A percentile compares a stretch with the other conserved stretches of the same genome.
These are phyloP conservation scores for Chiua sp. DNA, from an alignment of 1,284 basidiomycete genomes.

Conservation along the genomic window DNA sequence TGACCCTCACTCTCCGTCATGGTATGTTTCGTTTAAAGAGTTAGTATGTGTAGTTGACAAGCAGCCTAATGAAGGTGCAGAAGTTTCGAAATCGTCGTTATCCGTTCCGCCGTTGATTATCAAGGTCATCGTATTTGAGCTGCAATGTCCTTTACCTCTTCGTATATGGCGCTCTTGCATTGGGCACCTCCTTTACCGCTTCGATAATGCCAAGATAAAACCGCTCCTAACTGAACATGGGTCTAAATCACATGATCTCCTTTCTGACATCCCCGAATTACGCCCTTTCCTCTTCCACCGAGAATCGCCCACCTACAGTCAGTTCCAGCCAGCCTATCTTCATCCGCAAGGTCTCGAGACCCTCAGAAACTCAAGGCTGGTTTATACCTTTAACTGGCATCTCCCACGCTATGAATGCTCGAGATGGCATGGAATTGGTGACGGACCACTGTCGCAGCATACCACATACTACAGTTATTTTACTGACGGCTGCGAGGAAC, in stretches of 20 bases:
- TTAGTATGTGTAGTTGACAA: too few species aligned
- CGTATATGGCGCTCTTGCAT: constrained; percentile 10
- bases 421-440: neutral
- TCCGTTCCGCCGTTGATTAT: neutral
- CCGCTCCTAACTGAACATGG: neutral
- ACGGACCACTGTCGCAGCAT: neutral
- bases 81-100: neutral
- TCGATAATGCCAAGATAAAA: neutral
- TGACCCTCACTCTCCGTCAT: neutral
- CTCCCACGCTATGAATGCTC: neutral
- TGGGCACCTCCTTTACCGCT: neutral
- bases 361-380: neutral
- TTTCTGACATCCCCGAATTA: neutral
- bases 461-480: neutral
- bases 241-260: neutral
- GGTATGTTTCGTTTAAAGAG: neutral
- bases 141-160: constrained; percentile 3
- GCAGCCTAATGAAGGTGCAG: neutral
- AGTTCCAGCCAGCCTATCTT: neutral
- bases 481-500: neutral
- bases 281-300: neutral
- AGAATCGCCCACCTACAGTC: neutral
- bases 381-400: neutral
- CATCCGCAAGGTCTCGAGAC: neutral
- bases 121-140: constrained; percentile 10